Evolutionary conservation across 139 green algal species (phyloP), one percentile per base, ranked within the genome.

Genomic region (Pedinophyceae sp.): DNA sequence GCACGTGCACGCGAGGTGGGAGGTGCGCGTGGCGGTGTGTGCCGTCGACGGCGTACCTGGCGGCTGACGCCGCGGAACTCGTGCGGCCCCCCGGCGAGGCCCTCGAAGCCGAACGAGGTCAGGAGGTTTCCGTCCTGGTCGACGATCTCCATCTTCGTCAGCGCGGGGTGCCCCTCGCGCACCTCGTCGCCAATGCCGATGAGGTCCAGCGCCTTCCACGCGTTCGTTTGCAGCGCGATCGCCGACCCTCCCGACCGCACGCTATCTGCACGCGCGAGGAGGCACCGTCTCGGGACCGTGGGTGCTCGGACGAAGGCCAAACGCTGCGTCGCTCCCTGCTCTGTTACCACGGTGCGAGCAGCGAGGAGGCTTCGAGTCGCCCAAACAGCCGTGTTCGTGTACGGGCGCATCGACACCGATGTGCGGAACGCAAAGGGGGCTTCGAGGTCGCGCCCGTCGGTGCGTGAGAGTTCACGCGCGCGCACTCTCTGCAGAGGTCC

Each of bases 221-320:
- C 82, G 54, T 91, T 91, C 25, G 67, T 64, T 74, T 77, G 86
- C 4, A 91, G 46, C 0, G 69, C 81, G 54, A 89, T 73, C 18
- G 82, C 78, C 1, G 68, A 62, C 10, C 82, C 81, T 26, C 69
- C 69, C 1, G 52, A 24, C 0, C 54, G 19, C 19, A 70, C 50
- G n/a, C n/a, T n/a, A n/a, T n/a, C n/a, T n/a, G n/a, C n/a, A n/a
- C n/a, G n/a, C n/a, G n/a, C n/a, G n/a, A n/a, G n/a, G n/a, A n/a
- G n/a, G n/a, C n/a, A n/a, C n/a, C 16, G 10, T 57, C 29, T 7
- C 16, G n/a, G n/a, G n/a, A n/a, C n/a, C n/a, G n/a, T n/a, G n/a
- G n/a, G n/a, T n/a, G n/a, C n/a, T n/a, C n/a, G n/a, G n/a, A n/a
- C n/a, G n/a, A n/a, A n/a, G n/a, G n/a, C n/a, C n/a, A n/a, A n/a